Evolutionary conservation across 345 rosid genomes (phyloP), one percentile per base, ranked within the genome.

Genomic region (Mallotus nudiflorus): DNA sequence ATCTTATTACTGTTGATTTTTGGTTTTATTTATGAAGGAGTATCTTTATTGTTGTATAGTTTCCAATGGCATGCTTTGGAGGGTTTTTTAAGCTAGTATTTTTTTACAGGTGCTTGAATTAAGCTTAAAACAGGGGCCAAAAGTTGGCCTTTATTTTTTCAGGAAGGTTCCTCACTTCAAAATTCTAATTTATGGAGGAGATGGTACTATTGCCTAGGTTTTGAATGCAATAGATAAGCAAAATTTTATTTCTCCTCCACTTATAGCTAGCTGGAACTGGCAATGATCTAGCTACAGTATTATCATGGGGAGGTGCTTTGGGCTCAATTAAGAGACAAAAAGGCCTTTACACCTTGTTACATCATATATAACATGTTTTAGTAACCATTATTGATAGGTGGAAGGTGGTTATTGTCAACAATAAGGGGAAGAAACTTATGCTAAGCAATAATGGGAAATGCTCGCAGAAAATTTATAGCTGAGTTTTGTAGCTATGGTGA

Each of bases 151-250:
- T 71, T 84, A 88, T 67, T 70, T 91, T 71, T 91, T 79, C 80
- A 83, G 88, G 68, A 78, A 75, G 62, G 82, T 85, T 46, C 89
- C 82, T 31, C 86, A 88, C 72, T 91, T 88, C 58, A 84, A 89
- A 76, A 85, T 88, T 77, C 82, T 91, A 79, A 92, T 85, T 15
- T 88, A 93, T 68, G 97, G 97, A 50, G 97, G 97, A 63, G 97
- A 91, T 82, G 97, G 97, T 44, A 88, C 97, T 31, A 92, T 88
- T 83, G 87, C 86, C 52, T 91, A 93, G 97, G 90, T 91, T 69
- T 86, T 91, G 58, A 88, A 85, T 72, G 87, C 85, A 22, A 87
- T 91, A 70, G 97, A 91, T 80, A 87, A 71, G 74, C 89, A 76
- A 52, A 87, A 87, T 78, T 87, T 87, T 1, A 88, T 84, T 57